Base-by-base conservation (phyloP, 2,329 filamentous ascomycete genomes). In the Bisporella sp. region DNA sequence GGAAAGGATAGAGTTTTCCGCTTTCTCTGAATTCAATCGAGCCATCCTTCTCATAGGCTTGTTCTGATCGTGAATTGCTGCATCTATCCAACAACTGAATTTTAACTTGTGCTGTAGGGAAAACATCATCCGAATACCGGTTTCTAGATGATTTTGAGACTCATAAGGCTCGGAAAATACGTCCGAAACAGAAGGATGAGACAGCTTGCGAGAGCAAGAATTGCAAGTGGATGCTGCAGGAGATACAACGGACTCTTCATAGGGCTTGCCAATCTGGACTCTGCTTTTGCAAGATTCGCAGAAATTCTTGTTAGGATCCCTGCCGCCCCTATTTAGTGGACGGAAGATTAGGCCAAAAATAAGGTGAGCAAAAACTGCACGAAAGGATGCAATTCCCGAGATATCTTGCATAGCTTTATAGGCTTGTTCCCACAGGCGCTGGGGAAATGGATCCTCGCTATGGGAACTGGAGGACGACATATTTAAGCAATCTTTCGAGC, bases 361-460 rank as follows among this genome's bases (percentile, higher is more conserved):
- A 4, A 58, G 52, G 6, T 53, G 47, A 33, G 56, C 56, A 49
- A 57, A 58, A 33, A 57, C 37, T 8, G 57, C 53, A 29, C 53
- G 44, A 42, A 58, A 58, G 3, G 54, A 58, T 44, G 54, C 48
- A 9, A 58, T 51, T 9, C 46, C 45, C 9, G 47, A 39, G 29
- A 51, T 31, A 13, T 57, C 51, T 11, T 54, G 52, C 7, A 58
- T 29, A 4, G 50, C 54, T 13, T 37, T 41, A 4, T 39, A 31
- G 33, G 56, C 56, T 48, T 56, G 50, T 29, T 47, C 31, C 51
- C 53, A 57, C 33, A 54, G 32, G 6, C 44, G 49, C 32, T 57
- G 47, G 45, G 55, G 48, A 7, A 54, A 48, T 5, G 41, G 35
- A 9, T 50, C 30, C 32, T 50, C 54, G 37, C 53, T 53, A 11